Evolutionary conservation across 176 grass and related monocot genomes (phyloP).

Genomic region (Poa annua): DNA sequence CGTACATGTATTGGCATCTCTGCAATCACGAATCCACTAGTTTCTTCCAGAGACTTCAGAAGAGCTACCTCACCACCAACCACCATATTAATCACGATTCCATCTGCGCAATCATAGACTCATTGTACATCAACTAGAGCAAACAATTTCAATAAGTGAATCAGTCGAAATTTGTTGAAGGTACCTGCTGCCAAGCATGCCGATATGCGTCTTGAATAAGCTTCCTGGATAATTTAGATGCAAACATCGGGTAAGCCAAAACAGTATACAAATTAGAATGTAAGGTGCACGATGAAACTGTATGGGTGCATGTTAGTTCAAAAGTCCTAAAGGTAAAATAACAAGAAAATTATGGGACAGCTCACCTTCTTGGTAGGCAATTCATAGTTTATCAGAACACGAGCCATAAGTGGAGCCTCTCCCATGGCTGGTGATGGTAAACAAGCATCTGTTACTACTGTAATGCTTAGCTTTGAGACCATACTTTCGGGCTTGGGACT

Average conservation of each 20-base stretch:
- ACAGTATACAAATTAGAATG: not conserved
- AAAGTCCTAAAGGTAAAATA: not conserved
- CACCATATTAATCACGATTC: constrained; percentile 95
- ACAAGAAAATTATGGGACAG: not conserved
- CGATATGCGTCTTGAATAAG: constrained; percentile 80
- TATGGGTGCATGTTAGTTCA: not conserved
- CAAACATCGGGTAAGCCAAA: not conserved
- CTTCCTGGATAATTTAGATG: constrained; percentile 59
- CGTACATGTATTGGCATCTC: constrained; percentile 99
- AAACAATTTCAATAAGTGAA: not conserved
- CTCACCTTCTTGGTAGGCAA: constrained; percentile 84
- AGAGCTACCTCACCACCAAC: constrained; percentile 85
- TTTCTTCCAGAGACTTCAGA: constrained; percentile 85
- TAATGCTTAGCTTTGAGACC: constrained; percentile 58
- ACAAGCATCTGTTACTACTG: constrained; percentile 88
- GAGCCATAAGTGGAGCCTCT: constrained; percentile 75
- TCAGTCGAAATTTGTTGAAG: not conserved
- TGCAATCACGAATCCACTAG: constrained; percentile 67
- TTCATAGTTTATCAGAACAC: constrained; percentile 84
- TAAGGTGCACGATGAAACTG: not conserved
- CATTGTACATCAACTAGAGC: constrained; percentile 25
- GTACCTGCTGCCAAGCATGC: constrained; percentile 86
- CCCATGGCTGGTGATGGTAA: constrained; percentile 64
- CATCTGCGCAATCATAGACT: constrained; percentile 58
- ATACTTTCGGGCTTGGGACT: constrained; percentile 51